Evolutionary conservation across 306 rosid species (phyloP).

Genomic region (Gastrolobium villosum): DNA sequence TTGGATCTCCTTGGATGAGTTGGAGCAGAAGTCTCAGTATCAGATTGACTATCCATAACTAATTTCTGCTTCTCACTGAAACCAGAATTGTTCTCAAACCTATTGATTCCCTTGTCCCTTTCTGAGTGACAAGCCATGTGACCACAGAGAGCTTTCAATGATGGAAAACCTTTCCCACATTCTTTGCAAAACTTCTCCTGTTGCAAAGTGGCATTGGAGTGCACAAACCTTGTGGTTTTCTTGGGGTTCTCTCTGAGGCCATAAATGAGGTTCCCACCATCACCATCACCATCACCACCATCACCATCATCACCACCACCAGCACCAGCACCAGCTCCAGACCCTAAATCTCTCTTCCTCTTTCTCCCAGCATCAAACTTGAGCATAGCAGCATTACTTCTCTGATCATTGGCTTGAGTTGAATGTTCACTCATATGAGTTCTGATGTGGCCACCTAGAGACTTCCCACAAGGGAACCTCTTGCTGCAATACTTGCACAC

Average conservation of each 20-base stretch:
- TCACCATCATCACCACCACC: constrained; percentile 34
- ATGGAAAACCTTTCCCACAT: constrained; percentile 86
- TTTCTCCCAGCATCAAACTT: constrained; percentile 56
- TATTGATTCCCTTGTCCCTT: constrained; percentile 59
- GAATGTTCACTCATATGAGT: constrained; percentile 69
- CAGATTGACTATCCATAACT: constrained; percentile 74
- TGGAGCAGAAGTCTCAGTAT: constrained; percentile 66
- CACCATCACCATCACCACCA: constrained; percentile 29
- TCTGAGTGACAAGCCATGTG: constrained; percentile 95
- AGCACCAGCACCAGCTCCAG: constrained; percentile 34
- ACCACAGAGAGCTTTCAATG: constrained; percentile 84
- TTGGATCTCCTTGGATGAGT: constrained; percentile 53
- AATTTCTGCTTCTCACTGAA: constrained; percentile 58
- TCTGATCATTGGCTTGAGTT: constrained; percentile 42
- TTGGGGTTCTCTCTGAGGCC: constrained; percentile 85
- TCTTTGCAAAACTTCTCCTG: constrained; percentile 68
- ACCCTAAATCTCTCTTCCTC: constrained; percentile 68
- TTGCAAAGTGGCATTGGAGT: constrained; percentile 51
- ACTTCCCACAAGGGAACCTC: constrained; percentile 77
- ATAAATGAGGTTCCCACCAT: constrained; percentile 56
- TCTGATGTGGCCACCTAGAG: constrained; percentile 84
- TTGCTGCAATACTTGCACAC: constrained; percentile 78
- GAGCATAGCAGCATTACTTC: constrained; percentile 45
- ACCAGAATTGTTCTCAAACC: constrained; percentile 49
- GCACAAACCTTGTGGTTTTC: constrained; percentile 72